Evolutionary conservation across 2,329 filamentous ascomycete species (phyloP).

Genomic region (Colletotrichum melonis): DNA sequence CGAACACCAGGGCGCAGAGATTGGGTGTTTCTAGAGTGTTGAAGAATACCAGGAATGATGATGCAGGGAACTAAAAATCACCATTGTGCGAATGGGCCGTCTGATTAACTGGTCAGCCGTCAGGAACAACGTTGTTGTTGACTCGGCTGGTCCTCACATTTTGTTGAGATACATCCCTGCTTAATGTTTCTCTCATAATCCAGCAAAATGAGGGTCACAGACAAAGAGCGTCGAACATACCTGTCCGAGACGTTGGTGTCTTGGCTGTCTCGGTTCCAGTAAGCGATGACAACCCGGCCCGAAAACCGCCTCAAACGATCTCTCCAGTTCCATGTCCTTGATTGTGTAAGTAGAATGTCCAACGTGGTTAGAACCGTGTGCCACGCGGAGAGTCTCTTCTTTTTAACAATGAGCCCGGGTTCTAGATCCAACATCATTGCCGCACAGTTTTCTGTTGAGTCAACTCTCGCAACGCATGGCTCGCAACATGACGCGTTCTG

Average conservation of each 20-base stretch:
- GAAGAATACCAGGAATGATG: too few relatives aligned
- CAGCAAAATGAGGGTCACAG: too few relatives aligned
- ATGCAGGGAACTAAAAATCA: too few relatives aligned
- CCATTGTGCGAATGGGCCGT: too few relatives aligned
- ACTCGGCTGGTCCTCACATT: not conserved
- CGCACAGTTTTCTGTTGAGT: too few relatives aligned
- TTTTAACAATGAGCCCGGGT: not conserved
- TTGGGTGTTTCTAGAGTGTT: not conserved
- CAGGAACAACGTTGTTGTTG: too few relatives aligned
- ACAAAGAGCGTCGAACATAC: not conserved
- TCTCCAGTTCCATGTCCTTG: not conserved
- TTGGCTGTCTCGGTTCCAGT: not conserved
- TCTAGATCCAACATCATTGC: not conserved
- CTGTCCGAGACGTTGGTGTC: not conserved
- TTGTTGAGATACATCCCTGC: not conserved
- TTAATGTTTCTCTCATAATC: not conserved
- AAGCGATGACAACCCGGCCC: not conserved
- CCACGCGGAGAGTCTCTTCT: not conserved
- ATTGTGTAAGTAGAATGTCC: accelerated
- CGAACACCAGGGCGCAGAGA: too few relatives aligned
- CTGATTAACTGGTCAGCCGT: too few relatives aligned
- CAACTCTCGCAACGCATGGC: not conserved
- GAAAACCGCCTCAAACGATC: not conserved
- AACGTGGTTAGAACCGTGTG: not conserved
- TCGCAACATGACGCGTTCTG: not conserved